A percentile compares a stretch with the other conserved stretches of the same genome.
Evolutionary conservation across 768 basidiomycete species (phyloP).

Genomic region (Lentinula detonsa): DNA sequence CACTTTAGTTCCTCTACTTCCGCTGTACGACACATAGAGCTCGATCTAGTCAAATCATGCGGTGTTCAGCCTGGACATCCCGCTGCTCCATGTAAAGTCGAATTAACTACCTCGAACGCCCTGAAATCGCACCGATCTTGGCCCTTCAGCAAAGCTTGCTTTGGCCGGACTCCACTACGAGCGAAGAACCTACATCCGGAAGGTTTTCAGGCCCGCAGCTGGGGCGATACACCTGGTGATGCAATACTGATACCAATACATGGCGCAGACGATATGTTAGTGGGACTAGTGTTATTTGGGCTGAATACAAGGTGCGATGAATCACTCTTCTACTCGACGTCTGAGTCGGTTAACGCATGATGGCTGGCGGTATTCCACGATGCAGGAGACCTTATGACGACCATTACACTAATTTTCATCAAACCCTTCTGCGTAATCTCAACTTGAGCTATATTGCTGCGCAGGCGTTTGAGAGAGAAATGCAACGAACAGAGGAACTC

Average conservation of each 20-base stretch:
- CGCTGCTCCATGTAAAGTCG: not conserved
- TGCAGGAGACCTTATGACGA: conserved; percentile 3
- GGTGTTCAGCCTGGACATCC: conserved; percentile 6
- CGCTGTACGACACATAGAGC: not conserved
- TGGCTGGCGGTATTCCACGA: not conserved
- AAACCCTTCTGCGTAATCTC: conserved; percentile 1
- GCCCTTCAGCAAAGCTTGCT: conserved; percentile 4
- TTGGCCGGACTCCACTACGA: not conserved
- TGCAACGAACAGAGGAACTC: conserved; percentile 4
- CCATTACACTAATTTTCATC: conserved; percentile 4
- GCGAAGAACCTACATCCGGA: conserved; percentile 5
- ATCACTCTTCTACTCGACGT: not conserved
- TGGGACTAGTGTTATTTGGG: conserved; percentile 4
- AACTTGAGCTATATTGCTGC: not conserved
- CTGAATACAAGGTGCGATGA: conserved; percentile 6
- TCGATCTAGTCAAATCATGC: not conserved
- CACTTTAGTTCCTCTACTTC: not conserved
- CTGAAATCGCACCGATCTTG: not conserved
- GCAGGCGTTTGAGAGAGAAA: conserved; percentile 4
- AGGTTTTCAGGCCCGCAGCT: conserved; percentile 1
- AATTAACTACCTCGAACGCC: not conserved
- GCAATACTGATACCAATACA: conserved; percentile 5
- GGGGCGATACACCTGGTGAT: not conserved
- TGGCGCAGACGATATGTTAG: not conserved
- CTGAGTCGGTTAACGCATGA: not conserved